Evolutionary conservation across 306 rosid genomes (phyloP), one percentile per base, ranked within the genome.

Genomic region (Oxytropis ochrocephala): DNA sequence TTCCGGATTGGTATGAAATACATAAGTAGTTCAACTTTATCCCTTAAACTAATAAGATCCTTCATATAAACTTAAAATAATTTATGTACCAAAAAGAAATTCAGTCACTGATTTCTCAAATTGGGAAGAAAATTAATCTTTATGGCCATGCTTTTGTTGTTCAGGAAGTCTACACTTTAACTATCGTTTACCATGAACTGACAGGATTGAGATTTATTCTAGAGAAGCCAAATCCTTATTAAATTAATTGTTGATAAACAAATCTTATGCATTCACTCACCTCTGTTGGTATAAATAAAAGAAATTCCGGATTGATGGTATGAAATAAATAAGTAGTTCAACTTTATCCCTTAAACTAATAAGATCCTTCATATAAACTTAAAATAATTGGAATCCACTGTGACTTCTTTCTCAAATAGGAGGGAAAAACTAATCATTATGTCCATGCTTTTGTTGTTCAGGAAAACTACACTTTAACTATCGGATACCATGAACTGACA

Each of bases 401-500:
- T 32, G n/a, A 32, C 64, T 33, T 33, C 43, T 32, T 11, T 24
- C 14, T 2, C 2, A n/a, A 32, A 13, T 7, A 13, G 21, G 27
- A 6, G 9, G 4, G 14, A 29, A 6, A 36, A 60, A 60, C 66
- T 60, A 38, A 60, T 60, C 35, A 5, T 12, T 14, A 11, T 47
- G 21, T 46, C 29, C 12, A 5, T 44, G 64, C 33, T 46, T 73
- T 46, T 12, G 49, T 53, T 56, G 55, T 24, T 33, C 77, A 87
- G 95, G 95, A 88, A 83, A 78, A 67, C 1, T 90, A 87, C 80
- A 85, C 96, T n/a, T 38, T 38, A 38, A 38, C 43, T 11, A 70
- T 94, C 44, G 98, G 96, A 54, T 94, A 90, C 67, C 98, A 94
- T 41, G 97, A 94, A 70, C 72, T 94, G 84, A 78, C 88, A 9